These are phyloP conservation scores for Thelonectria discophora DNA, from an alignment of 2,329 filamentous ascomycete genomes.

Conservation along the genomic window DNA sequence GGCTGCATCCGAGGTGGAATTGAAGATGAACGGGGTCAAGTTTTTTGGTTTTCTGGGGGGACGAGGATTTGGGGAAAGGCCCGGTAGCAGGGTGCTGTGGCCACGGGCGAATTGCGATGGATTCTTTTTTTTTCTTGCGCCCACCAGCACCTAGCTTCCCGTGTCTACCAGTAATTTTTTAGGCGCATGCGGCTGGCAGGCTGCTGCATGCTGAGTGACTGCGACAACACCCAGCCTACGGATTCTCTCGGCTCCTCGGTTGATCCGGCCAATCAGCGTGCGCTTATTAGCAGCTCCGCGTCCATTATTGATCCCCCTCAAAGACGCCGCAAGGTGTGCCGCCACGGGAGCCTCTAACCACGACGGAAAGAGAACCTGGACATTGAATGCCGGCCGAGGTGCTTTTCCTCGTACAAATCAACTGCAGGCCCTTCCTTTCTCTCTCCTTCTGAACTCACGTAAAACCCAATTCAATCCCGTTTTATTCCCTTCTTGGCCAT, in stretches of 20 bases:
- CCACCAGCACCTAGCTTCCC: too few relatives aligned
- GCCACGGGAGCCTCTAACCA: background rate
- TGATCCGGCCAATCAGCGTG: constrained; percentile 47
- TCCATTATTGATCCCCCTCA: constrained; percentile 6
- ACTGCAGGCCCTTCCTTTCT: background rate
- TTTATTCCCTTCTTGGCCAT: background rate
- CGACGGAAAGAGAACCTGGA: constrained; percentile 9
- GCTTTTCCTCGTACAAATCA: background rate
- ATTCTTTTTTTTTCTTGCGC: constrained; percentile 35
- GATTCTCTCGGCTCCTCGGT: constrained; percentile 48
- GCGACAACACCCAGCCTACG: constrained; percentile 19
- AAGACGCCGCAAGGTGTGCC: constrained; percentile 6
- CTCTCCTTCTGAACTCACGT: background rate
- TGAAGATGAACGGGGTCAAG: constrained; percentile 41
- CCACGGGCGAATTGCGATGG: background rate
- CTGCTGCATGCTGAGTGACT: too few relatives aligned
- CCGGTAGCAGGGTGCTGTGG: constrained; percentile 13
- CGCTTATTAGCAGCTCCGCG: constrained; percentile 41
- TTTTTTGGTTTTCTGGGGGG: constrained; percentile 37
- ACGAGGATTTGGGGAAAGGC: constrained; percentile 12
- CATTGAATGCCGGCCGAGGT: constrained; percentile 25
- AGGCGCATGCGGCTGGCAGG: constrained; percentile 22
- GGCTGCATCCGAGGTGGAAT: constrained; percentile 44
- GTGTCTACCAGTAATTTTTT: background rate
- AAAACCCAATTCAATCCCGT: background rate